A percentile compares a stretch with the other conserved stretches of the same genome.
Evolutionary conservation across 2,329 filamentous ascomycete species (phyloP).

Genomic region (Epichloe sylvatica): DNA sequence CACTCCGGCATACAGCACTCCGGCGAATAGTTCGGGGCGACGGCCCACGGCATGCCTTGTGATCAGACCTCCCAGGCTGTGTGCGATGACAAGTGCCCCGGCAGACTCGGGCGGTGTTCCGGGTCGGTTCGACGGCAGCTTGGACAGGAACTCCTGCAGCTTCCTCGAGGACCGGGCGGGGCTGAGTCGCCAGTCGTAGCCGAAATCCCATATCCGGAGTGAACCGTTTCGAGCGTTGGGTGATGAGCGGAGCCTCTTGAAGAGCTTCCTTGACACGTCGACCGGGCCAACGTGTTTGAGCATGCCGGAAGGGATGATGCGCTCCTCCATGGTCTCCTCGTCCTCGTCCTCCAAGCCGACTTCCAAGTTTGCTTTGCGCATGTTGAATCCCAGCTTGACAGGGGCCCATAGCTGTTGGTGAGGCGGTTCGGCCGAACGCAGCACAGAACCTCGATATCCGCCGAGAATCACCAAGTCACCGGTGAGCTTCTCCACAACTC

Average conservation of each 20-base stretch:
- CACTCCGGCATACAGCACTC: slow-evolving; percentile 72
- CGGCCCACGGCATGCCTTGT: slow-evolving; percentile 79
- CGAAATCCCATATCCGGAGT: slow-evolving; percentile 75
- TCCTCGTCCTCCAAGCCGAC: slow-evolving; percentile 71
- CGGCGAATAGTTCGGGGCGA: slow-evolving; percentile 70
- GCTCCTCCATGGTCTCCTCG: slow-evolving; percentile 68
- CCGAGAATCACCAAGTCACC: slow-evolving; percentile 83
- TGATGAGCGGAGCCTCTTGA: slow-evolving; percentile 62
- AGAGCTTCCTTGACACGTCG: slow-evolving; percentile 70
- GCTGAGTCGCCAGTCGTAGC: slow-evolving; percentile 88
- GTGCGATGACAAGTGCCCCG: slow-evolving; percentile 71
- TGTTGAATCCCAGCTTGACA: slow-evolving; percentile 80
- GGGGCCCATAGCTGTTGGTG: slow-evolving; percentile 89
- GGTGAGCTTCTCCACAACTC: slow-evolving; percentile 50
- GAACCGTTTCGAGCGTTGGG: slow-evolving; percentile 59
- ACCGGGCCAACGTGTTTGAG: slow-evolving; percentile 84
- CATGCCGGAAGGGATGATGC: slow-evolving; percentile 77
- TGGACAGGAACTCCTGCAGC: slow-evolving; percentile 60
- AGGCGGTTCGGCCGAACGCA: slow-evolving; percentile 68
- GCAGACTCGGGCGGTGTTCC: slow-evolving; percentile 35
- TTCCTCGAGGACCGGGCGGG: slow-evolving; percentile 60
- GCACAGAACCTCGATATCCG: slow-evolving; percentile 79
- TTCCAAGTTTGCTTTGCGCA: slow-evolving; percentile 82
- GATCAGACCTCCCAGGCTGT: slow-evolving; percentile 77
- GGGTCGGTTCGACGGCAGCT: slow-evolving; percentile 58